Percentiles rank a stretch among this genome's conserved stretches.
Conservation (phyloP, 352 stramenopile genomes). For the Phytophthora boehmeriae region DNA sequence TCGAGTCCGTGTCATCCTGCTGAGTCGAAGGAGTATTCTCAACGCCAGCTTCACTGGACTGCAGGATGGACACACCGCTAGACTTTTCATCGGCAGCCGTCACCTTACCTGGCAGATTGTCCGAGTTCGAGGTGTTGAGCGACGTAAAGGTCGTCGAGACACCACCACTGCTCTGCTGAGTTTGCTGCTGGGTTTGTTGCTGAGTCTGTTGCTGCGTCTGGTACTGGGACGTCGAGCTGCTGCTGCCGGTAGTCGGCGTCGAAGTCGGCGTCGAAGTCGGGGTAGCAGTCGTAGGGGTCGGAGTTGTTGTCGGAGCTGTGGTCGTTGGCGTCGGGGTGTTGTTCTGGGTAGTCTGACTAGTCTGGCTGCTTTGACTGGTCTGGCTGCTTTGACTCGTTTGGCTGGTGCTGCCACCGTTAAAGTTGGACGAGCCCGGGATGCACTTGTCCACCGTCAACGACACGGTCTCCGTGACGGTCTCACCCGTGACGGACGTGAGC, state of each 20-base stretch:
- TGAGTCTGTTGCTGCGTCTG: slow-evolving; percentile 1
- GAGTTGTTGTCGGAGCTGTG: slow-evolving; percentile 17
- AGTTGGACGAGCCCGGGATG: slow-evolving; percentile 43
- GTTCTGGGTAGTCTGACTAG: slow-evolving; percentile 33
- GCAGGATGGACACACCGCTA: slow-evolving; percentile 33
- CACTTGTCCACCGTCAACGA: slow-evolving; percentile 43
- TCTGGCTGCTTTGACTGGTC: slow-evolving; percentile 7
- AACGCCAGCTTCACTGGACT: slow-evolving; percentile 34
- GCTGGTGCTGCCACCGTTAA: slow-evolving; percentile 11
- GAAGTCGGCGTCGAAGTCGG: slow-evolving; percentile 3
- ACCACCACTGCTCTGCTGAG: background rate
- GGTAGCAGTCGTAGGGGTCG: slow-evolving; percentile 7
- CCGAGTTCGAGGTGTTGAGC: slow-evolving; percentile 14
- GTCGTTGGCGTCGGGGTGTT: slow-evolving; percentile 2
- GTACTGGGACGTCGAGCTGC: slow-evolving; percentile 9
- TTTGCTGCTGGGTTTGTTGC: slow-evolving; percentile 17
- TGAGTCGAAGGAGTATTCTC: slow-evolving; percentile 25
- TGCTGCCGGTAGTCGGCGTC: slow-evolving; percentile 3
- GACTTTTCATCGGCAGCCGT: slow-evolving; percentile 14
- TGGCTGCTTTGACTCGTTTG: slow-evolving; percentile 25
- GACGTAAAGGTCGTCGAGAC: slow-evolving; percentile 17
- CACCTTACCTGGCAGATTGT: slow-evolving; percentile 26
- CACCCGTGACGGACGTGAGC: slow-evolving; percentile 55
- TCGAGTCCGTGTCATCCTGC: slow-evolving; percentile 11
- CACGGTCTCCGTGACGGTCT: slow-evolving; percentile 60